Percentiles rank a stretch among this genome's conserved stretches.
Conservation (phyloP, 345 rosid genomes). For the Carallia pectinifolia region DNA sequence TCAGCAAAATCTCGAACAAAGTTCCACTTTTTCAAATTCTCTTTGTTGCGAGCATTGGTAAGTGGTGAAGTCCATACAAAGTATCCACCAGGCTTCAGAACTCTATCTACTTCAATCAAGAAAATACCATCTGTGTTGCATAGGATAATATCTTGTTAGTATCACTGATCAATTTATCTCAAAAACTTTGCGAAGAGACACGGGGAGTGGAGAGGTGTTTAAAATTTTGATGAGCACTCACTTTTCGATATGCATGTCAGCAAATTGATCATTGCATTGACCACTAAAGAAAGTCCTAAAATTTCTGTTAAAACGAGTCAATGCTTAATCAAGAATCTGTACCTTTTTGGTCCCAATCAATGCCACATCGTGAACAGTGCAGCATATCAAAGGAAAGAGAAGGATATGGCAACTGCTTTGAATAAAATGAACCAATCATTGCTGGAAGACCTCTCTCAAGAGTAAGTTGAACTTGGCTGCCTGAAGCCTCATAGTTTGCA, state of each 20-base stretch:
- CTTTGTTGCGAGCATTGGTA: constrained; percentile 72
- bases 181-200: not conserved
- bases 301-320: too few relatives aligned
- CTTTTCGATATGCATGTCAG: too few relatives aligned
- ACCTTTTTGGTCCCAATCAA: constrained; percentile 99
- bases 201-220: too few relatives aligned
- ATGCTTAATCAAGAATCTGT: constrained; percentile 13
- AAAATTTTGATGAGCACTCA: too few relatives aligned
- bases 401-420: constrained; percentile 88
- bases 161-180: not conserved
- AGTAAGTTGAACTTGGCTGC: constrained; percentile 97
- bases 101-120: constrained; percentile 85
- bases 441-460: constrained; percentile 99
- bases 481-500: constrained; percentile 88
- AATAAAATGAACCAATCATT: constrained; percentile 78
- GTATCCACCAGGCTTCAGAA: constrained; percentile 95
- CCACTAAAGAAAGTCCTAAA: too few relatives aligned
- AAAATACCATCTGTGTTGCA: constrained; percentile 64
- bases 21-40: constrained; percentile 67
- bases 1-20: constrained; percentile 65
- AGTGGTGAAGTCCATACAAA: constrained; percentile 98
- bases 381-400: constrained; percentile 98
- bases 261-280: too few relatives aligned
- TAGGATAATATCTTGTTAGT: not conserved
- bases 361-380: constrained; percentile 89